A percentile compares a stretch with the other conserved stretches of the same genome.
phyloP scores from a whole-genome alignment of 1,284 basidiomycete species.

The Cyathus olla region DNA sequence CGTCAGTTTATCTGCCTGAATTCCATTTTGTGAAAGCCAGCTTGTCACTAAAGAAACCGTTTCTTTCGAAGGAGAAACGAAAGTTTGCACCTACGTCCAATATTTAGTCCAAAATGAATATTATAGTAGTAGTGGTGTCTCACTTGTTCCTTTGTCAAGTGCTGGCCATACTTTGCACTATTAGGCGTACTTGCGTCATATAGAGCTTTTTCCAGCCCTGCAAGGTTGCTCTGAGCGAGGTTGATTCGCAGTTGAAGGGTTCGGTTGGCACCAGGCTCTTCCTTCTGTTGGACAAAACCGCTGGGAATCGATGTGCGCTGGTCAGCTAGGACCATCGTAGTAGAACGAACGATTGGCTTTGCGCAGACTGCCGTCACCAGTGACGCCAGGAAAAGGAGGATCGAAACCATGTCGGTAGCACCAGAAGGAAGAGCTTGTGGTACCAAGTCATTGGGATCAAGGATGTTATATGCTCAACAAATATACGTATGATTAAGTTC shows the following conservation, averaged over 20 bases:
- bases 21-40: constrained; percentile 48
- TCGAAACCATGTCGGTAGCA: not conserved
- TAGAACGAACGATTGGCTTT: constrained; percentile 9
- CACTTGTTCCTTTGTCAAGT: constrained; percentile 4
- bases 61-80: constrained; percentile 45
- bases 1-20: constrained; percentile 32
- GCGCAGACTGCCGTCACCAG: not conserved
- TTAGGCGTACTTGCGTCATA: constrained; percentile 23
- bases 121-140: not conserved
- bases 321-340: constrained; percentile 14
- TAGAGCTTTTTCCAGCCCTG: constrained; percentile 22
- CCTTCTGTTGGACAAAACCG: constrained; percentile 13
- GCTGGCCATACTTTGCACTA: constrained; percentile 24
- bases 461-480: too few relatives aligned
- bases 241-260: constrained; percentile 24
- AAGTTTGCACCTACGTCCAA: constrained; percentile 40
- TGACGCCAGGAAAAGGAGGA: not conserved
- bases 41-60: constrained; percentile 45
- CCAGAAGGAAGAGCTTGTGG: too few relatives aligned
- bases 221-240: constrained; percentile 18
- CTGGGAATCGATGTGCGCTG: constrained; percentile 14
- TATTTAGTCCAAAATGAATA: not conserved
- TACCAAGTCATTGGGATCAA: too few relatives aligned
- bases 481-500: too few relatives aligned
- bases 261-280: constrained; percentile 3